Evolutionary conservation across 768 basidiomycete genomes (phyloP).

Genomic region (Hysterangium stoloniferum): DNA sequence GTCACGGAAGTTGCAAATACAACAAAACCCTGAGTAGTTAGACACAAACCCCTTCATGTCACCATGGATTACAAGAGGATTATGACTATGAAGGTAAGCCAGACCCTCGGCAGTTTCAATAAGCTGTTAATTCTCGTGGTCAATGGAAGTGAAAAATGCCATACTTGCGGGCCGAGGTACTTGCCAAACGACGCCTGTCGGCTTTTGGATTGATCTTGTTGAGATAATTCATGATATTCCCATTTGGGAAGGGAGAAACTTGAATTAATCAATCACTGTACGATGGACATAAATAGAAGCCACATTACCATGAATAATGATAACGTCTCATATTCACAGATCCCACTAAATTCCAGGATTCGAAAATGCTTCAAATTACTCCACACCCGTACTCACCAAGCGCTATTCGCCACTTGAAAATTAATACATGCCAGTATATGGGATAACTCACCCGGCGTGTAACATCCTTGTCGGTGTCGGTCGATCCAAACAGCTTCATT

Average conservation of each 20-base stretch:
- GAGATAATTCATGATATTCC: constrained; percentile 21
- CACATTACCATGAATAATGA: constrained; percentile 7
- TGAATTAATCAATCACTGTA: background rate
- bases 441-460: constrained; percentile 1
- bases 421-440: background rate
- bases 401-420: background rate
- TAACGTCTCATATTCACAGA: constrained; percentile 14
- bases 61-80: constrained; percentile 29
- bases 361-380: constrained; percentile 10
- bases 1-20: constrained; percentile 16
- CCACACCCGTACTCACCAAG: constrained; percentile 12
- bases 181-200: background rate
- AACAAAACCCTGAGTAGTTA: background rate
- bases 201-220: constrained; percentile 4
- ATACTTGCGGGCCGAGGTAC: background rate
- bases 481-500: constrained; percentile 9
- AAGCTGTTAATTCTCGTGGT: too few relatives aligned
- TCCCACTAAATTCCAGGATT: constrained; percentile 14
- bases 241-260: constrained; percentile 19
- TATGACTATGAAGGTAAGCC: constrained; percentile 34
- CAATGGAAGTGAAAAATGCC: background rate
- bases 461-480: constrained; percentile 2
- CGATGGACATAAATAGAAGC: background rate
- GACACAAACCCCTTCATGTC: constrained; percentile 20
- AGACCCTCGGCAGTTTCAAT: constrained; percentile 37